Base-by-base conservation (phyloP, 768 basidiomycete species). In the Suillus cothurnatus region DNA sequence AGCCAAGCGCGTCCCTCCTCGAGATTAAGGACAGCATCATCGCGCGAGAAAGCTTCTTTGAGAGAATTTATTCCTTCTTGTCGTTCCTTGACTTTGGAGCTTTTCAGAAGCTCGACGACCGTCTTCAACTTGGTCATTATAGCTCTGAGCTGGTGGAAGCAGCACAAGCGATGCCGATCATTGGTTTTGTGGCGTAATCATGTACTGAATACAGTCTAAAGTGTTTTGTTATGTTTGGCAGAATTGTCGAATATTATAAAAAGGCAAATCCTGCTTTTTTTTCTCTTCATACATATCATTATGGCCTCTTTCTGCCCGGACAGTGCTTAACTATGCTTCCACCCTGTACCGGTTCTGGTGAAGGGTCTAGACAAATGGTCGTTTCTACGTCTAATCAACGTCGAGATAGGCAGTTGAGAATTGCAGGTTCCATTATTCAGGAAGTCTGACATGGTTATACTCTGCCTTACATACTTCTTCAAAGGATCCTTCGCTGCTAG, bases 341-440 rank as follows among this genome's bases (percentile, higher is more conserved):
- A 88, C 85, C 80, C 87, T 89, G 87, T 77, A 77, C 85, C 88
- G 89, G 89, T 91, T 91, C 89, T 91, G 89, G 87, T 89, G 87
- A 88, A 82, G 81, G 45, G 89, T 88, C 89, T 76, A 90, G 65
- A 91, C 63, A 61, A 66, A 88, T 60, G 80, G 56, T 82, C 73
- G 78, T 68, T 76, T 77, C 71, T 69, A 77, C 79, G 85, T 77
- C 82, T 81, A 83, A 87, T 86, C 82, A 85, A 77, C 84, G 79
- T 77, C 71, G 74, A 76, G 82, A 82, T 79, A 86, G 85, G 80
- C 80, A 74, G 76, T 73, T 73, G 75, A 82, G 73, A 81, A 76
- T 71, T 82, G 81, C 74, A 61, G 74, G 68, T 76, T 75, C 75
- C 72, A 66, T 64, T 12, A 6, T 59, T 32, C 6, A 61, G 66